These are phyloP conservation scores for Vitis rupestris DNA, from an alignment of 164 flowering plant genomes.

Conservation along the genomic window DNA sequence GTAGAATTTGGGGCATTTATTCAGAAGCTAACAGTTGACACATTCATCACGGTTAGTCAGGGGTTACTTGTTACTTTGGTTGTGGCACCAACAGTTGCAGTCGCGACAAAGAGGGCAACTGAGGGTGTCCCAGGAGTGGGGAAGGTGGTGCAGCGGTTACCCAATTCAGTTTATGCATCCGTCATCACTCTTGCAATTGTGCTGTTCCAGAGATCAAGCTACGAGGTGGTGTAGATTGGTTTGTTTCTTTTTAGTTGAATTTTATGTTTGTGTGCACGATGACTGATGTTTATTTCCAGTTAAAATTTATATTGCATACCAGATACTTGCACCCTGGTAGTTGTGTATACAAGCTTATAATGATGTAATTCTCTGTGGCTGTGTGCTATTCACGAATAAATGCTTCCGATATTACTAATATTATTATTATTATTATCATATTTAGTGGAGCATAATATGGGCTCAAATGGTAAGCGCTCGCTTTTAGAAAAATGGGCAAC, in stretches of 20 bases:
- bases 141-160: slow-evolving; percentile 75
- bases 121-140: slow-evolving; percentile 90
- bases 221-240: slow-evolving; percentile 17
- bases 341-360: too few relatives aligned
- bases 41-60: slow-evolving; percentile 61
- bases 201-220: slow-evolving; percentile 44
- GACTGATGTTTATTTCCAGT: too few relatives aligned
- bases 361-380: too few relatives aligned
- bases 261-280: too few relatives aligned
- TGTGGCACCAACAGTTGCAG: slow-evolving; percentile 79
- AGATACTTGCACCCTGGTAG: too few relatives aligned
- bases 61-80: slow-evolving; percentile 67
- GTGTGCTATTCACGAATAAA: too few relatives aligned
- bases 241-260: background rate
- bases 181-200: slow-evolving; percentile 70
- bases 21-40: slow-evolving; percentile 52
- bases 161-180: slow-evolving; percentile 76
- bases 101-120: slow-evolving; percentile 76
- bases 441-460: too few relatives aligned
- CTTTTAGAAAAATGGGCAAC: too few relatives aligned
- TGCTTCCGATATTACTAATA: too few relatives aligned
- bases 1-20: slow-evolving; percentile 77
- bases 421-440: too few relatives aligned
- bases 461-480: too few relatives aligned
- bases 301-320: too few relatives aligned